Evolutionary conservation across 441 rosid genomes (phyloP).

Genomic region (Jatropha multifida): DNA sequence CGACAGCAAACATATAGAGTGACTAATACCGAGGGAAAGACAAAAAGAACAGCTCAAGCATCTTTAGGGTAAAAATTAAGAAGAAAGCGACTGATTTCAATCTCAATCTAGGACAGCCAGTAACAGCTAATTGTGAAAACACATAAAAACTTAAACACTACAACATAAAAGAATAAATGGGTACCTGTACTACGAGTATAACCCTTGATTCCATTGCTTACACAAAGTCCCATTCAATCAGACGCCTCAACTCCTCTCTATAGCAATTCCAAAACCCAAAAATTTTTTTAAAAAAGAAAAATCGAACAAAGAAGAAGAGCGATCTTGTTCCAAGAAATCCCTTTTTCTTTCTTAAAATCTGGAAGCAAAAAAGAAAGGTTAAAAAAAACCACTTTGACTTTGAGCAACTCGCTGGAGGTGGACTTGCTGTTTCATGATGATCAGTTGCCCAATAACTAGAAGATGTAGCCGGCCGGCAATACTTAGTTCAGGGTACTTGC

Average conservation of each 20-base stretch:
- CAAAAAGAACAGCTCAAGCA: background rate
- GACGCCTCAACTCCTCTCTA: background rate
- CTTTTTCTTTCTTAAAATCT: no score
- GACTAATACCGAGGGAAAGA: background rate
- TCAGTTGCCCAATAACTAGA: no score
- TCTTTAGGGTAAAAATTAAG: background rate
- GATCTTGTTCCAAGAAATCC: no score
- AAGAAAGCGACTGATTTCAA: background rate
- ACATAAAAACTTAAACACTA: background rate
- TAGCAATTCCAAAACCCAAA: background rate
- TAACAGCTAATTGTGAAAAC: background rate
- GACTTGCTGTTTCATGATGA: no score
- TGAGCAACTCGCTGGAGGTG: no score
- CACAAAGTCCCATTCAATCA: slow-evolving; percentile 24
- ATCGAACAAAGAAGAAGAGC: no score
- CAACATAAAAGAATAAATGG: background rate
- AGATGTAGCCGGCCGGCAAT: no score
- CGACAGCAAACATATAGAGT: background rate
- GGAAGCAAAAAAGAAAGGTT: no score
- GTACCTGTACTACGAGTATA: slow-evolving; percentile 26
- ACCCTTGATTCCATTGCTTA: slow-evolving; percentile 24
- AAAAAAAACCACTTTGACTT: no score
- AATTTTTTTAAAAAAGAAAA: background rate
- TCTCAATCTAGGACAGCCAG: no score
- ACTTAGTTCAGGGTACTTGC: no score